Evolutionary conservation across 768 basidiomycete species (phyloP).

Genomic region (Glaciozyma martinii): DNA sequence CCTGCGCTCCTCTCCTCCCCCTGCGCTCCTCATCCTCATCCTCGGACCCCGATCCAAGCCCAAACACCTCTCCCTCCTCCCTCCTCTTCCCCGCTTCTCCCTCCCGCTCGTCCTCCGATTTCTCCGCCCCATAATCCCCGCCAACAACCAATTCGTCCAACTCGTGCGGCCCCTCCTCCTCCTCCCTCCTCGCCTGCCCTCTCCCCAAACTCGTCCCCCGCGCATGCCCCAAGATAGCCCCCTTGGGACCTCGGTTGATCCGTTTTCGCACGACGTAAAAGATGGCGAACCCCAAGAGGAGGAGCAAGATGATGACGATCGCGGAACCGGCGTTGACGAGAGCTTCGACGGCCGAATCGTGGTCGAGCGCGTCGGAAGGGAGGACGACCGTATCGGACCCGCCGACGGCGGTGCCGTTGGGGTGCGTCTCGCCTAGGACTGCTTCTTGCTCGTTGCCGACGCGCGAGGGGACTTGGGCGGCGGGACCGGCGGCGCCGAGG

Average conservation of each 20-base stretch:
- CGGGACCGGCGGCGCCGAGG: conserved; percentile 64
- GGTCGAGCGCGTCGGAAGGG: not conserved
- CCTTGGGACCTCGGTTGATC: not conserved
- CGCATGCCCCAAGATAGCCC: conserved; percentile 8
- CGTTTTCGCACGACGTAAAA: conserved; percentile 11
- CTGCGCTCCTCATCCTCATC: conserved; percentile 18
- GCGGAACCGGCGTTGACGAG: conserved; percentile 24
- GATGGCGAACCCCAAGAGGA: conserved; percentile 14
- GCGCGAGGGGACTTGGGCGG: conserved; percentile 68
- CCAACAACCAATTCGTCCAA: conserved; percentile 23
- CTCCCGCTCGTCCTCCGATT: not conserved
- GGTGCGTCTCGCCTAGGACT: conserved; percentile 31
- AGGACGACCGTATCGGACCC: not conserved
- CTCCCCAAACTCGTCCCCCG: not conserved
- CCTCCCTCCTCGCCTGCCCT: conserved; percentile 3
- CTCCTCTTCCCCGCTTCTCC: conserved; percentile 2
- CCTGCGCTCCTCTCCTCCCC: not conserved
- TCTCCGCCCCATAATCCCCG: conserved; percentile 7
- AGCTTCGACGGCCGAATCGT: conserved; percentile 16
- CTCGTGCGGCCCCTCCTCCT: conserved; percentile 16
- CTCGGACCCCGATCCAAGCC: conserved; percentile 22
- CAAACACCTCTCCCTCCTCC: conserved; percentile 26
- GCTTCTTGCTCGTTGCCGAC: conserved; percentile 62
- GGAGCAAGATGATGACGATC: conserved; percentile 25
- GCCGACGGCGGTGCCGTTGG: conserved; percentile 33